Percentiles rank a stretch among this genome's conserved stretches.
These are phyloP conservation scores for Beauveria bassiana DNA, from an alignment of 2,329 filamentous ascomycete species.

Conservation along the genomic window DNA sequence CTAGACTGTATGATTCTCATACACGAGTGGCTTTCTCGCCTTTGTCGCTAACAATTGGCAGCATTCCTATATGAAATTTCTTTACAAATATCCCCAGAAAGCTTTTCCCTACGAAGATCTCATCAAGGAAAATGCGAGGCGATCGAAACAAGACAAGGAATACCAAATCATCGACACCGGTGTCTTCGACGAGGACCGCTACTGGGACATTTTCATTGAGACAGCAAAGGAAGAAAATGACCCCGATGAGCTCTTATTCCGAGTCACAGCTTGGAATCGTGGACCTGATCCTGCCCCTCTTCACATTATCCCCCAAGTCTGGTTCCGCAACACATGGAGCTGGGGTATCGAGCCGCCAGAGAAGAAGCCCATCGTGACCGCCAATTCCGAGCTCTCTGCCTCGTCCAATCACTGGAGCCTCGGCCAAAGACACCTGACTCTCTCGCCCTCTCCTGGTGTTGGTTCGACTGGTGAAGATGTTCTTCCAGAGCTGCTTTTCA, in stretches of 20 bases:
- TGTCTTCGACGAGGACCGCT: conserved; percentile 78
- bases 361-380: conserved; percentile 71
- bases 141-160: conserved; percentile 70
- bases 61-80: conserved; percentile 98
- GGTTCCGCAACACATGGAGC: conserved; percentile 96
- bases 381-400: conserved; percentile 57
- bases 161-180: conserved; percentile 91
- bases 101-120: conserved; percentile 89
- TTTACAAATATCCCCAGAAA: conserved; percentile 94
- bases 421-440: conserved; percentile 73
- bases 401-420: conserved; percentile 74
- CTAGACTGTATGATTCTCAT: conserved; percentile 35
- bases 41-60: conserved; percentile 27
- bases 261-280: conserved; percentile 92
- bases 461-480: conserved; percentile 75
- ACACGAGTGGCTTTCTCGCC: conserved; percentile 11
- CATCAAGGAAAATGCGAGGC: conserved; percentile 71
- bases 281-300: conserved; percentile 83
- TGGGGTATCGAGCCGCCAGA: conserved; percentile 75
- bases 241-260: conserved; percentile 84
- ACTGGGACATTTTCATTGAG: conserved; percentile 97
- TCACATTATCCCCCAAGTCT: conserved; percentile 89
- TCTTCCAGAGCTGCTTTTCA: conserved; percentile 78
- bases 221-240: conserved; percentile 91
- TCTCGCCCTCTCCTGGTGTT: conserved; percentile 84